A percentile compares a stretch with the other conserved stretches of the same genome.
phyloP scores from a whole-genome alignment of 345 rosid species.

The Salix arbutifolia region DNA sequence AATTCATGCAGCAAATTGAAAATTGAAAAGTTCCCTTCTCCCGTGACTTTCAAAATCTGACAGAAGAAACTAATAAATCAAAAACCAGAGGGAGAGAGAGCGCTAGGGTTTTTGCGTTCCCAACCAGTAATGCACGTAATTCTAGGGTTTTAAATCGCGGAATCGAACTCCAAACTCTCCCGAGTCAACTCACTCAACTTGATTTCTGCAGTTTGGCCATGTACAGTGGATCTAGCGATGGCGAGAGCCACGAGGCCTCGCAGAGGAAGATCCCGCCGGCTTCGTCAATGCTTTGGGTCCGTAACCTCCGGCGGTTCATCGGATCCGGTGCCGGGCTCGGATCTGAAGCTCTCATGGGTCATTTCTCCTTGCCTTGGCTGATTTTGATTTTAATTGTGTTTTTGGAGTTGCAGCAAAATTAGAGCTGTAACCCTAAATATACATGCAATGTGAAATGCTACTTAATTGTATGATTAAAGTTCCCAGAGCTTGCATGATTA shows the following conservation, averaged over 20 bases:
- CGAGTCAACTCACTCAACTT: slow-evolving; percentile 1
- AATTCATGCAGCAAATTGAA: no score
- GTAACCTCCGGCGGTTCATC: slow-evolving; percentile 82
- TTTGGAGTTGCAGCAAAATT: background rate
- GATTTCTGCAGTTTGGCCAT: slow-evolving; percentile 27
- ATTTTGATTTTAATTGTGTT: background rate
- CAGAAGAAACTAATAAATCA: background rate
- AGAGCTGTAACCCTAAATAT: background rate
- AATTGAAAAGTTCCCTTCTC: background rate
- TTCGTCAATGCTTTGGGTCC: slow-evolving; percentile 93
- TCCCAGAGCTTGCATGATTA: background rate
- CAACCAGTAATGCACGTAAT: background rate
- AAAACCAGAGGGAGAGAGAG: background rate
- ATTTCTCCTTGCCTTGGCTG: background rate
- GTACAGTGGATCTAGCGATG: slow-evolving; percentile 96
- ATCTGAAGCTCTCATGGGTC: slow-evolving; percentile 98
- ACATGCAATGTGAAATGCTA: background rate
- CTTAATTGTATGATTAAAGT: background rate
- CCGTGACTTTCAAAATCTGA: background rate
- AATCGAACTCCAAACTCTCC: slow-evolving; percentile 5
- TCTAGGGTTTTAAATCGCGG: slow-evolving; percentile 5
- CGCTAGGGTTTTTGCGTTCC: slow-evolving; percentile 22
- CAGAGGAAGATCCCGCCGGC: slow-evolving; percentile 95
- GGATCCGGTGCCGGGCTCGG: slow-evolving; percentile 98
- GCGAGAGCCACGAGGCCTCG: slow-evolving; percentile 73